Percentiles rank a stretch among this genome's conserved stretches.
phyloP scores from a whole-genome alignment of 805 yeast species.

The Ascoidea rubescens region DNA sequence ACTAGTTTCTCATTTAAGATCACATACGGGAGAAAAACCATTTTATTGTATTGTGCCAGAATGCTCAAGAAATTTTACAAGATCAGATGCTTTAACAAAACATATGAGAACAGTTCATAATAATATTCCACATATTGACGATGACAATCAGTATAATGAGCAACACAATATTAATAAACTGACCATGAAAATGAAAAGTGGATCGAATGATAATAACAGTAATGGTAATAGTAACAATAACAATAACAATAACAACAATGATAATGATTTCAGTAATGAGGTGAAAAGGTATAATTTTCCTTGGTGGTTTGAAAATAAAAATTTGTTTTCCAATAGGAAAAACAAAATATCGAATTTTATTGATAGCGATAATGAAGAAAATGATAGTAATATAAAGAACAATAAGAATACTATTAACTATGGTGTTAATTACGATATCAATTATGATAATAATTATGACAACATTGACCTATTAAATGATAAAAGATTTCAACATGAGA shows the following conservation, averaged over 20 bases:
- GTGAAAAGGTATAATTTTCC: not conserved
- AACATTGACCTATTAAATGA: not conserved
- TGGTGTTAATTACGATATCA: no score
- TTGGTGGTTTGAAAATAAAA: conserved; percentile 1
- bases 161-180: no score
- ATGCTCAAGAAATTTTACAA: conserved; percentile 43
- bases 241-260: not conserved
- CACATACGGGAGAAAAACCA: conserved; percentile 57
- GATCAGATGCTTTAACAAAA: conserved; percentile 48
- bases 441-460: not conserved
- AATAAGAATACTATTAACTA: not conserved
- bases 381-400: not conserved
- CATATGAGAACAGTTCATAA: conserved; percentile 53
- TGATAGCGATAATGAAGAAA: not conserved
- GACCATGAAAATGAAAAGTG: not conserved
- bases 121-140: conserved; percentile 11
- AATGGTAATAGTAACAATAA: not conserved
- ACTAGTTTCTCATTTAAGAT: conserved; percentile 45
- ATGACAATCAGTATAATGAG: conserved; percentile 2
- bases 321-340: not conserved
- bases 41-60: conserved; percentile 53
- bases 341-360: not conserved
- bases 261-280: not conserved
- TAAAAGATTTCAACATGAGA: conserved; percentile 1
- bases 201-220: not conserved